Base-by-base conservation (phyloP, 2,329 filamentous ascomycete species). In the Aspergillus costaricaensis region DNA sequence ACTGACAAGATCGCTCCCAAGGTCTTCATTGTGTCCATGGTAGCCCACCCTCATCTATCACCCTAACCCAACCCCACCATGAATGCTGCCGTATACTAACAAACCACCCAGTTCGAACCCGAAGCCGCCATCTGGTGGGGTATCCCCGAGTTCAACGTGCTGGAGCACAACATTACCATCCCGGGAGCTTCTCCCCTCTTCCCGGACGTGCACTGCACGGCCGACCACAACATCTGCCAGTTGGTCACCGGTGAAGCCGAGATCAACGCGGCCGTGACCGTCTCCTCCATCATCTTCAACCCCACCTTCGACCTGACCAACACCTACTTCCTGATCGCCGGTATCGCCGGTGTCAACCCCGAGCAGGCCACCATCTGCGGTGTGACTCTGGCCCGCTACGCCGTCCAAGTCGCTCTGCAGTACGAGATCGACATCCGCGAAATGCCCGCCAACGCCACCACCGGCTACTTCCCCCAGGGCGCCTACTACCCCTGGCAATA, bases 341-440 rank as follows among this genome's bases (percentile, higher is more conserved):
- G 90, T 2, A 92, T 93, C 63, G 89, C 86, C 1, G 90, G 90
- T n/a, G 81, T 91, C 47, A 91, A 86, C 72, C 90, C 90, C 0
- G 84, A 87, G 62, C 76, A 85, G 25, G 86, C 83, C 21, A 91
- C 89, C 0, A 80, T 90, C 4, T 86, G 84, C 48, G 83, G 84
- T 43, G 88, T 91, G 0, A 87, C 88, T 1, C 85, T 93, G 57
- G 84, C 87, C 39, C 83, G 85, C 21, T 93, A 87, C 69, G 85
- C 88, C 0, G 83, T 92, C 5, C 90, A 92, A 70, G 88, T 91
- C 2, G 89, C 87, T 0, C 79, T 92, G 56, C 89, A 92, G 73
- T 90, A 91, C 65, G 90, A 92, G 74, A 85, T 92, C 62, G 89
- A 92, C 67, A 78, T 84, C 1, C 84, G 89, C 36, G 88, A 91